phyloP scores from a whole-genome alignment of 192 early-diverging fungal genomes.

The Spizellomyces punctatus region DNA sequence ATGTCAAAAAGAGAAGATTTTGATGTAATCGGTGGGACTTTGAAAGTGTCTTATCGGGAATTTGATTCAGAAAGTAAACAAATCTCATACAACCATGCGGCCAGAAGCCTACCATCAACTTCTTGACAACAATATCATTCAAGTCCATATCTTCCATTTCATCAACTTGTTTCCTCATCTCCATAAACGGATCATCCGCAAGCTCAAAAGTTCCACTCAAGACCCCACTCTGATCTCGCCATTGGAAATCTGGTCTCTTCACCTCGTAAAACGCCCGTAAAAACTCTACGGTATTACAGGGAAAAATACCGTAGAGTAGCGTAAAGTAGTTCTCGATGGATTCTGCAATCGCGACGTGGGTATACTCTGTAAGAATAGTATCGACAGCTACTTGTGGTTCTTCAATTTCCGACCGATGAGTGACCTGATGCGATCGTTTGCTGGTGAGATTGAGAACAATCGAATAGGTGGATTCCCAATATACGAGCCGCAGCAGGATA shows the following conservation, averaged over 20 bases:
- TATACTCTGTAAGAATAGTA: slow-evolving; percentile 14
- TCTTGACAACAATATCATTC: not conserved
- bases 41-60: slow-evolving; percentile 8
- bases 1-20: slow-evolving; percentile 3
- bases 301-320: slow-evolving; percentile 41
- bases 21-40: slow-evolving; percentile 16
- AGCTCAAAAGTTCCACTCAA: not conserved
- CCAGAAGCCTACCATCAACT: slow-evolving; percentile 15
- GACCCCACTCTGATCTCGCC: not conserved
- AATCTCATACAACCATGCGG: not conserved
- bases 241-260: not conserved
- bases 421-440: too few relatives aligned
- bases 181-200: not conserved
- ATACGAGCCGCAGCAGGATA: slow-evolving; percentile 11
- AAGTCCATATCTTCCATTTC: slow-evolving; percentile 9
- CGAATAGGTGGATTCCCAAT: slow-evolving; percentile 21
- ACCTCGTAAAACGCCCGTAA: not conserved
- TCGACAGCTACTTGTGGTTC: too few relatives aligned
- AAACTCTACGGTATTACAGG: slow-evolving; percentile 29
- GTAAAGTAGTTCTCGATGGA: slow-evolving; percentile 31
- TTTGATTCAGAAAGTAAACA: not conserved
- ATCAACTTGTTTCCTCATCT: not conserved
- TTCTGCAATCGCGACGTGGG: slow-evolving; percentile 3
- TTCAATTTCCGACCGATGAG: too few relatives aligned
- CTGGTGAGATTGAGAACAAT: not conserved